phyloP scores from a whole-genome alignment of 768 basidiomycete genomes.

The Dentipellis sp. region DNA sequence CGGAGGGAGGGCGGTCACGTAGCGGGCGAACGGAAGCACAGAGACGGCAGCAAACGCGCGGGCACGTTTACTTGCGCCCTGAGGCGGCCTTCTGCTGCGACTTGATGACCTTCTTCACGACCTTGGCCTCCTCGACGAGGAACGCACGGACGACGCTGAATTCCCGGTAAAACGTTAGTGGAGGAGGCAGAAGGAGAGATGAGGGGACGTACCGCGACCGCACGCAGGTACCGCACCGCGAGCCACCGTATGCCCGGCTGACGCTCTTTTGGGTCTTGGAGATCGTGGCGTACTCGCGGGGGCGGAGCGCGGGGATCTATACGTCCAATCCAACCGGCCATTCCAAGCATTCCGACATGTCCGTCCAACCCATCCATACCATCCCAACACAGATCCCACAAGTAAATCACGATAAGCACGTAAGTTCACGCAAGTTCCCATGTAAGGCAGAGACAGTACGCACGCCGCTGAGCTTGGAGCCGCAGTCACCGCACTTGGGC shows the following conservation, averaged over 20 bases:
- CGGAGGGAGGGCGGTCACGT: background rate
- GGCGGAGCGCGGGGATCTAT: conserved; percentile 91
- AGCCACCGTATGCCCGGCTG: conserved; percentile 93
- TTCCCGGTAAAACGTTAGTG: background rate
- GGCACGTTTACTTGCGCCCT: background rate
- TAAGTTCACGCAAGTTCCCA: background rate
- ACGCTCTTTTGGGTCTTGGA: conserved; percentile 98
- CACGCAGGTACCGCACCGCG: conserved; percentile 92
- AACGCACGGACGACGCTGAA: conserved; percentile 93
- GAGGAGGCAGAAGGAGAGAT: conserved; percentile 1
- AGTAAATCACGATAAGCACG: background rate
- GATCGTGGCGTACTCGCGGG: conserved; percentile 90
- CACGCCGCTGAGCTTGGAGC: conserved; percentile 88
- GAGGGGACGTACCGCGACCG: conserved; percentile 69
- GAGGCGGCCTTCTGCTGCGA: conserved; percentile 47
- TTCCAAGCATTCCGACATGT: background rate
- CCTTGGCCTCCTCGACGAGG: conserved; percentile 99
- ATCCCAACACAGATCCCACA: background rate
- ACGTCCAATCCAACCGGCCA: background rate
- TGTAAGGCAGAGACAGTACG: conserved; percentile 22
- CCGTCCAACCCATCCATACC: background rate
- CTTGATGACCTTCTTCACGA: conserved; percentile 99
- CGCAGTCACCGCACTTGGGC: conserved; percentile 99
- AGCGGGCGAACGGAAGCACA: background rate
- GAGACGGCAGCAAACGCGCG: background rate